Evolutionary conservation across 192 early-diverging fungal genomes (phyloP).

Genomic region (Kickxella alabastrina): DNA sequence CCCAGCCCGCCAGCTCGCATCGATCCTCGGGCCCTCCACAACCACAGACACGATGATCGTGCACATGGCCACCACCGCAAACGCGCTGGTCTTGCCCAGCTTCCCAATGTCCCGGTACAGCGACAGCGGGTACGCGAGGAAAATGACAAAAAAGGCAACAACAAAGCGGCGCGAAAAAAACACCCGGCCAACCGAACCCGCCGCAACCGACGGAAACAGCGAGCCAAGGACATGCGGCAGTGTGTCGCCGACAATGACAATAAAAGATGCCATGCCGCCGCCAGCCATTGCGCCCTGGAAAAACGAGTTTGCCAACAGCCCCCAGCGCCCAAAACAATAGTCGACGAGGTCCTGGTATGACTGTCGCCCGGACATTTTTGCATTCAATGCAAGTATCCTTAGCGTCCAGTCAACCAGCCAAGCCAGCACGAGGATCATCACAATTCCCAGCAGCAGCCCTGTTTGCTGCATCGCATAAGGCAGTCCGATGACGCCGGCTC

Average conservation of each 20-base stretch:
- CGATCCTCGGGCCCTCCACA: constrained; percentile 63
- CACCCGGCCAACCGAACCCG: constrained; percentile 56
- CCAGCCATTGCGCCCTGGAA: constrained; percentile 94
- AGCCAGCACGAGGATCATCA: constrained; percentile 54
- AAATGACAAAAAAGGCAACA: constrained; percentile 71
- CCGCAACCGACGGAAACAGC: constrained; percentile 57
- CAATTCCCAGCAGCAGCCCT: constrained; percentile 58
- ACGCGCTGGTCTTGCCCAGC: constrained; percentile 81
- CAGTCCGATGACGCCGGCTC: constrained; percentile 82
- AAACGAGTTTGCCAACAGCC: constrained; percentile 72
- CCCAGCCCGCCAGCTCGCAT: constrained; percentile 45
- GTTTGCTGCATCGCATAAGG: constrained; percentile 83
- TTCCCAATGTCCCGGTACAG: constrained; percentile 84
- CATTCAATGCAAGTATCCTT: constrained; percentile 65
- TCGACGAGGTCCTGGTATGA: constrained; percentile 83
- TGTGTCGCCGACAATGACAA: constrained; percentile 75
- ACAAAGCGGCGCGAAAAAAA: constrained; percentile 69
- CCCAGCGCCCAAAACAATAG: constrained; percentile 76
- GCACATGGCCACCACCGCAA: constrained; percentile 78
- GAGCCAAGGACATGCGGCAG: constrained; percentile 77
- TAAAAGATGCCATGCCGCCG: constrained; percentile 65
- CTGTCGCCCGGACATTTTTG: constrained; percentile 70
- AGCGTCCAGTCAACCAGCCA: constrained; percentile 72
- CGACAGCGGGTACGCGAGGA: constrained; percentile 80
- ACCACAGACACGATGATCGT: constrained; percentile 71